phyloP scores from a whole-genome alignment of 2,329 filamentous ascomycete genomes.

The Fusarium aywerte region DNA sequence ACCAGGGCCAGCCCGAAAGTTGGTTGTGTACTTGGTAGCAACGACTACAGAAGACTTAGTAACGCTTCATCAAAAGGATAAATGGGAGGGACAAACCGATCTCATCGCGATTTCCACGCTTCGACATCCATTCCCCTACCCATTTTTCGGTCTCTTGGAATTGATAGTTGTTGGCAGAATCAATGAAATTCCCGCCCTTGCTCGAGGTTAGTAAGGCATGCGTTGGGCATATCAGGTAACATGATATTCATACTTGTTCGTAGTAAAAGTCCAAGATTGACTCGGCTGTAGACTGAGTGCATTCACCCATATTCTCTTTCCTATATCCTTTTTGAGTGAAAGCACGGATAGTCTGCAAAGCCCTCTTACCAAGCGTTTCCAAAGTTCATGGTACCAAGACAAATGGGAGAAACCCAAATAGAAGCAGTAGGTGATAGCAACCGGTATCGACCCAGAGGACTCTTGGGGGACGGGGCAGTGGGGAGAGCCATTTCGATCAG shows the following conservation, averaged over 20 bases:
- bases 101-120: conserved; percentile 71
- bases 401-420: conserved; percentile 74
- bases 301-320: conserved; percentile 70
- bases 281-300: conserved; percentile 70
- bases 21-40: conserved; percentile 75
- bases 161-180: conserved; percentile 77
- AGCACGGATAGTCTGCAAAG: rapidly evolving
- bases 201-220: conserved; percentile 19
- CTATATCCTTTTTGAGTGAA: conserved; percentile 45
- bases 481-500: conserved; percentile 45
- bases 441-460: conserved; percentile 72
- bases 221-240: not conserved
- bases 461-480: conserved; percentile 62
- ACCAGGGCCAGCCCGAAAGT: conserved; percentile 60
- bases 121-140: conserved; percentile 77
- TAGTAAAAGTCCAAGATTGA: conserved; percentile 74
- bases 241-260: conserved; percentile 56
- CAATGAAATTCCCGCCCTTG: conserved; percentile 75
- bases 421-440: conserved; percentile 73
- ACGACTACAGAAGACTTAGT: conserved; percentile 59
- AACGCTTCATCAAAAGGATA: not conserved
- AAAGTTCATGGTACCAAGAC: conserved; percentile 73
- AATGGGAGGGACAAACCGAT: conserved; percentile 58
- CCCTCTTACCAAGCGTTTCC: conserved; percentile 62
- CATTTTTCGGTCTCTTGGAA: conserved; percentile 69